Conservation (phyloP, 164 flowering plant genomes). For the Tinospora cordifolia region DNA sequence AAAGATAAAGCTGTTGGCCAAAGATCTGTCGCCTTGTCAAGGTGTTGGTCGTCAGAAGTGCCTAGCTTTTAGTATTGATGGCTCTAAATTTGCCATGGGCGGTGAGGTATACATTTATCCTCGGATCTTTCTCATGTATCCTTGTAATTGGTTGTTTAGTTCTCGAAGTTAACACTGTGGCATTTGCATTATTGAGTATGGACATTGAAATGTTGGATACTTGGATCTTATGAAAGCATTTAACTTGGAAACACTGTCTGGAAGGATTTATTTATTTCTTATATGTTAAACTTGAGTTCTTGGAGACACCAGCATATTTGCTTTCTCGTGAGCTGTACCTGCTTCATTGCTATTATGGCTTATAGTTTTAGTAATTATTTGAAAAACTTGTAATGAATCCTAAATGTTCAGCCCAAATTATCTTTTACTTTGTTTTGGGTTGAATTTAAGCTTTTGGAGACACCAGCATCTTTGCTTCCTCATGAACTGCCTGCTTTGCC, state of each 20-base stretch:
- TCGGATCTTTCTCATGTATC: not conserved
- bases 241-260: not conserved
- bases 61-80: slow-evolving; percentile 79
- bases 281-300: too few relatives aligned
- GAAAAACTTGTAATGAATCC: not conserved
- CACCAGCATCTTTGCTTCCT: not conserved
- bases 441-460: too few relatives aligned
- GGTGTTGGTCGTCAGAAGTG: slow-evolving; percentile 78
- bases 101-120: slow-evolving; percentile 48
- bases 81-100: slow-evolving; percentile 80
- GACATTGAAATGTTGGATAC: not conserved
- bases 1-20: slow-evolving; percentile 40
- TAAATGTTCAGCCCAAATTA: not conserved
- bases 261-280: not conserved
- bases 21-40: slow-evolving; percentile 48
- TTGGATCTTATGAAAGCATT: not conserved
- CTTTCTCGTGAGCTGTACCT: not conserved
- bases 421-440: too few relatives aligned
- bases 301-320: not conserved
- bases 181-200: not conserved
- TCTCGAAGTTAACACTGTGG: not conserved
- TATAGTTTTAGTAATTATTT: not conserved
- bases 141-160: not conserved
- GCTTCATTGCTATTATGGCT: not conserved
- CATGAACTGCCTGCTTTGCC: not conserved